Conservation (phyloP, 257 asterid species). For the Osmanthus fragrans region DNA sequence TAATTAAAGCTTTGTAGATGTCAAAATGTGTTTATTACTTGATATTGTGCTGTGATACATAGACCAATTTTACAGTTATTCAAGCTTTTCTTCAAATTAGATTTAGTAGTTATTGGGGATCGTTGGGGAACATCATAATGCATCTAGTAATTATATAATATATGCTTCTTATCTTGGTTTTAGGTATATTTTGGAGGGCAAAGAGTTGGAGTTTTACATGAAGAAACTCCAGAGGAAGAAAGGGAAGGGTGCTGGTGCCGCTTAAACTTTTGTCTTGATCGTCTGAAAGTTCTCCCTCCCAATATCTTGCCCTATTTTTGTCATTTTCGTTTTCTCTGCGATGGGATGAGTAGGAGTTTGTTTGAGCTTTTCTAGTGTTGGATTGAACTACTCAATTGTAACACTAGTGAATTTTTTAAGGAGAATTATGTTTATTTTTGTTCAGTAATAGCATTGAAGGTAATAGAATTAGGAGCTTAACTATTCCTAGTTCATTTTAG, state of each 20-base stretch:
- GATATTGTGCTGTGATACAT: too few species aligned
- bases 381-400: constrained; percentile 10
- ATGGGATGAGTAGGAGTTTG: background rate
- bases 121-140: background rate
- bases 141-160: background rate
- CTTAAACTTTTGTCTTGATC: background rate
- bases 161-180: background rate
- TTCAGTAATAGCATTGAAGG: background rate
- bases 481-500: too few species aligned
- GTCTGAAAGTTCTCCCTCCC: background rate
- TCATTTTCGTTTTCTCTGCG: background rate
- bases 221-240: background rate
- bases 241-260: background rate
- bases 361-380: constrained; percentile 16
- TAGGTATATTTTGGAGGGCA: background rate
- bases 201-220: background rate
- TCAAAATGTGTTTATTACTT: too few species aligned
- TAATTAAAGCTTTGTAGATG: too few species aligned
- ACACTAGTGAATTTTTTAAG: background rate
- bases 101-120: too few species aligned
- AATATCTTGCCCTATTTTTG: background rate
- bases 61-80: too few species aligned
- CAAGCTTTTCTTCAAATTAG: background rate
- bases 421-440: background rate
- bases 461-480: too few species aligned